Percentiles rank a stretch among this genome's conserved stretches.
These are phyloP conservation scores for Pseudonitzschia delicatissima DNA, from an alignment of 108 stramenopile species.

Conservation along the genomic window DNA sequence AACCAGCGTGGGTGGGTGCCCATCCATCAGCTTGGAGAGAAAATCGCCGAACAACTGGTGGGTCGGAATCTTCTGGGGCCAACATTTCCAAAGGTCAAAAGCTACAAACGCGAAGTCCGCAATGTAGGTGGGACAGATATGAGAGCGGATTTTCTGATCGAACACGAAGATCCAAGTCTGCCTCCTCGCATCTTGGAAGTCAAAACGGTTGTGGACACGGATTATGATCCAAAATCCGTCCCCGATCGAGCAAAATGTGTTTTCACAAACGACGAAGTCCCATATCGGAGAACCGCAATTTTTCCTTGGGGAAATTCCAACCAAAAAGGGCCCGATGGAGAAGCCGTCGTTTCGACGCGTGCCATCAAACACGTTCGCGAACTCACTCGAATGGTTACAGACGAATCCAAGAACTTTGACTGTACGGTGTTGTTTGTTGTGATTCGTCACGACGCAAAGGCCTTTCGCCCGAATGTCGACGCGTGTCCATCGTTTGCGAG, in stretches of 20 bases:
- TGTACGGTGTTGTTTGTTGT: constrained; percentile 52
- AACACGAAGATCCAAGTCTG: constrained; percentile 27
- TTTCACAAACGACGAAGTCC: constrained; percentile 25
- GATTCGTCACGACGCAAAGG: constrained; percentile 47
- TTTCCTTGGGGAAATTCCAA: constrained; percentile 63
- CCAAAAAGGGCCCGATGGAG: constrained; percentile 58
- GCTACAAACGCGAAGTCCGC: constrained; percentile 30
- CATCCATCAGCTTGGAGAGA: constrained; percentile 63
- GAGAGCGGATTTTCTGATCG: constrained; percentile 45
- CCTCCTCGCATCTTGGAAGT: constrained; percentile 48
- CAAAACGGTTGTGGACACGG: constrained; percentile 63
- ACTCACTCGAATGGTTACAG: constrained; percentile 31
- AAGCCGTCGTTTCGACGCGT: constrained; percentile 57
- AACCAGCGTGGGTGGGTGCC: constrained; percentile 54
- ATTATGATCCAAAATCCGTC: constrained; percentile 27
- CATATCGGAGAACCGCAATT: constrained; percentile 48
- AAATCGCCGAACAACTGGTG: constrained; percentile 41
- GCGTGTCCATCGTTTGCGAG: constrained; percentile 59
- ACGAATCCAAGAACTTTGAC: constrained; percentile 18
- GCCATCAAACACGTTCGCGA: constrained; percentile 67
- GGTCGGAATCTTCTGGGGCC: constrained; percentile 35
- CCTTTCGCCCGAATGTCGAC: constrained; percentile 48
- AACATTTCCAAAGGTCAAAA: constrained; percentile 29
- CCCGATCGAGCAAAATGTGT: constrained; percentile 36
- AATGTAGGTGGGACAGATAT: constrained; percentile 40